Percentiles rank a stretch among this genome's conserved stretches.
These are phyloP conservation scores for Polytolypa hystricis DNA, from an alignment of 2,329 filamentous ascomycete species.

Conservation along the genomic window DNA sequence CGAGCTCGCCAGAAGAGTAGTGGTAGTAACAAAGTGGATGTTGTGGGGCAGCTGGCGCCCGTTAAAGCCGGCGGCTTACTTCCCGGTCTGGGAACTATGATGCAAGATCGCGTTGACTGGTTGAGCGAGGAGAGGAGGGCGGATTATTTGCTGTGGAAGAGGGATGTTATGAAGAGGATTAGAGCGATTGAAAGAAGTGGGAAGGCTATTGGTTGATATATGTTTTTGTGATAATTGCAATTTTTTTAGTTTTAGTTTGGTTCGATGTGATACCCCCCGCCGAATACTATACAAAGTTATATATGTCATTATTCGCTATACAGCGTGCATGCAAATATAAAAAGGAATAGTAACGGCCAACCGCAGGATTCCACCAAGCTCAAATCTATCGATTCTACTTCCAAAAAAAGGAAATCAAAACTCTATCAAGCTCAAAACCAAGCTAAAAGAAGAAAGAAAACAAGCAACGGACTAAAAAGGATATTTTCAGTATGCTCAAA, in stretches of 20 bases:
- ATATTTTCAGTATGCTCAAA: too few relatives aligned
- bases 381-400: too few relatives aligned
- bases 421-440: background rate
- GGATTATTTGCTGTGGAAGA: conserved; percentile 35
- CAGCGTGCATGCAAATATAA: background rate
- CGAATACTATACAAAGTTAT: background rate
- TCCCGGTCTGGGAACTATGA: conserved; percentile 40
- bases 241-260: background rate
- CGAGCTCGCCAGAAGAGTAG: conserved; percentile 2
- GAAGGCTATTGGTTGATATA: background rate
- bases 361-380: too few relatives aligned
- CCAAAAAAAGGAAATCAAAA: too few relatives aligned
- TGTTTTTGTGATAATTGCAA: background rate
- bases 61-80: conserved; percentile 28
- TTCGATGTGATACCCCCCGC: background rate
- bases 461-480: background rate
- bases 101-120: conserved; percentile 39
- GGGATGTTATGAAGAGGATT: conserved; percentile 29
- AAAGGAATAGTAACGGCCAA: too few relatives aligned
- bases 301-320: background rate
- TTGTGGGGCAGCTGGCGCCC: too few relatives aligned
- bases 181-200: conserved; percentile 19
- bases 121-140: conserved; percentile 33
- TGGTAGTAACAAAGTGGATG: conserved; percentile 5
- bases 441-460: background rate